phyloP scores from a whole-genome alignment of 2,329 filamentous ascomycete species.

The Aspergillus novofumigatus region DNA sequence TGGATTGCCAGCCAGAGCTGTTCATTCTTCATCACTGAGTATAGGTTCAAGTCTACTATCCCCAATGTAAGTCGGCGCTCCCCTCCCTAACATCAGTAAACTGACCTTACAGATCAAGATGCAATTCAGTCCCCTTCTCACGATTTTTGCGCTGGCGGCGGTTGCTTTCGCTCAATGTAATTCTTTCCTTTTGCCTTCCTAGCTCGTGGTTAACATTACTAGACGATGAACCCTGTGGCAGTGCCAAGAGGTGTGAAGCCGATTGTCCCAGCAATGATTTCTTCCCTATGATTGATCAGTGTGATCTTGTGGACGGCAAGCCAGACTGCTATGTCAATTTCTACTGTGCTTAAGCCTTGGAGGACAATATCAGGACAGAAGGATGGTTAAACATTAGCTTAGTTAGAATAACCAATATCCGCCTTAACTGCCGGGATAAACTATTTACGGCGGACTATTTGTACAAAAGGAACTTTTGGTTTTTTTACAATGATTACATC shows the following conservation, averaged over 20 bases:
- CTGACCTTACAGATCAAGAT: not conserved
- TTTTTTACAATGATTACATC: too few species aligned
- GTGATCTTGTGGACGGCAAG: constrained; percentile 2
- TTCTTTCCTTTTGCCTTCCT: not conserved
- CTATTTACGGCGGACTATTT: too few species aligned
- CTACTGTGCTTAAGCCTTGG: constrained; percentile 6
- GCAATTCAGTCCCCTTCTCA: not conserved
- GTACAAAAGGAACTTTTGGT: too few species aligned
- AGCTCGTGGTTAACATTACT: not conserved
- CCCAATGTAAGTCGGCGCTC: too few species aligned
- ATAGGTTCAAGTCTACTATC: too few species aligned
- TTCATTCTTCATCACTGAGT: too few species aligned
- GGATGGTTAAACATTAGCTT: not conserved
- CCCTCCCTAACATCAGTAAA: too few species aligned
- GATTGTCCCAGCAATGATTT: constrained; percentile 7
- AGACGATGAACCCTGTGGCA: constrained; percentile 10
- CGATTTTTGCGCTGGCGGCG: not conserved
- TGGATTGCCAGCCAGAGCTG: too few species aligned
- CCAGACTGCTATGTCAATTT: constrained; percentile 10
- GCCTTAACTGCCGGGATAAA: too few species aligned
- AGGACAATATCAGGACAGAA: too few species aligned
- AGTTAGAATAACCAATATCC: too few species aligned
- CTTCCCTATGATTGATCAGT: constrained; percentile 7
- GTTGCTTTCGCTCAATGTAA: constrained; percentile 1
- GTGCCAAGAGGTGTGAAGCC: constrained; percentile 3